Evolutionary conservation across 2,329 filamentous ascomycete genomes (phyloP).

Genomic region (Aspergillus pseudoglaucus): DNA sequence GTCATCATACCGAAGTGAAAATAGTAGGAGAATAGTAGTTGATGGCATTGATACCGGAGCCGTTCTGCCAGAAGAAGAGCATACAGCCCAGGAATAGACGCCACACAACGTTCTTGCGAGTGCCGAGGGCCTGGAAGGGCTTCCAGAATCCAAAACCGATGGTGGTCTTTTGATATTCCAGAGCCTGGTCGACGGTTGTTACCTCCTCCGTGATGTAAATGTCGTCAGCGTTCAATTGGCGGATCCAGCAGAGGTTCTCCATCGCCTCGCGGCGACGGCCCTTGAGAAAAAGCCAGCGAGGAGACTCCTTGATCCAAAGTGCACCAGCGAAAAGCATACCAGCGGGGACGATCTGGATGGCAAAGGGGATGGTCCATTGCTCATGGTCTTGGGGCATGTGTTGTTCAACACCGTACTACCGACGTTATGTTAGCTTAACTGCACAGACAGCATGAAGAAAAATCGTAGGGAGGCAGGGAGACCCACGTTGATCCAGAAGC

Average conservation of each 20-base stretch:
- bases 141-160: conserved; percentile 71
- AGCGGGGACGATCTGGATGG: conserved; percentile 26
- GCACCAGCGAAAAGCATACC: conserved; percentile 44
- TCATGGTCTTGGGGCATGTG: conserved; percentile 20
- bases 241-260: conserved; percentile 44
- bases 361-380: conserved; percentile 30
- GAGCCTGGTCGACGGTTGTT: conserved; percentile 61
- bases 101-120: conserved; percentile 55
- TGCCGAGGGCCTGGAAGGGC: conserved; percentile 54
- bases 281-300: conserved; percentile 62
- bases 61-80: conserved; percentile 75
- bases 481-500: conserved; percentile 46
- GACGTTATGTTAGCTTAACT: conserved; percentile 7
- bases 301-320: conserved; percentile 56
- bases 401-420: conserved; percentile 46
- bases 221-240: conserved; percentile 32
- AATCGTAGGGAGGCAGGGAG: background rate
- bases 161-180: conserved; percentile 55
- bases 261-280: conserved; percentile 62
- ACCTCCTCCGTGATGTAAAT: conserved; percentile 69
- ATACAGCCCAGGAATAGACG: conserved; percentile 67
- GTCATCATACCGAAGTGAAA: conserved; percentile 49
- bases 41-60: conserved; percentile 70
- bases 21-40: conserved; percentile 68
- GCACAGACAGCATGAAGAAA: conserved; percentile 8